Conservation (phyloP, 148 eudicot species). For the Agrostemma githago region DNA sequence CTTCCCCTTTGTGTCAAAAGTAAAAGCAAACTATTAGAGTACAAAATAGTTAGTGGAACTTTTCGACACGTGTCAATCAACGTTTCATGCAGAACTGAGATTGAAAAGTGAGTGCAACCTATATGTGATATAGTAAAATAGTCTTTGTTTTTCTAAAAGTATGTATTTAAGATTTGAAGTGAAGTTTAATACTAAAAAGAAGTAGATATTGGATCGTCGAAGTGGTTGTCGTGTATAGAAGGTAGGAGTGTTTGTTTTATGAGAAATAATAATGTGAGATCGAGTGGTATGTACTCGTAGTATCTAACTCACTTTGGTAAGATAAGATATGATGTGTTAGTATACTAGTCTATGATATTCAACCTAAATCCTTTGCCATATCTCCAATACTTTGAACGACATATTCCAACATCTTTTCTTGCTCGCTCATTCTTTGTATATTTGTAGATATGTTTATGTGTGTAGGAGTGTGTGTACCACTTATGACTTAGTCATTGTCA, state of each 20-base stretch:
- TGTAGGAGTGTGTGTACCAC: not conserved
- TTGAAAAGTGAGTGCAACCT: not conserved
- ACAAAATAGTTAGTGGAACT: not conserved
- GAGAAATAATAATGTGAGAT: not conserved
- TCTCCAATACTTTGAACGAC: not conserved
- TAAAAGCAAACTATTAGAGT: no score
- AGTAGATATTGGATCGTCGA: not conserved
- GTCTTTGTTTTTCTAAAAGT: not conserved
- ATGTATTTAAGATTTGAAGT: not conserved
- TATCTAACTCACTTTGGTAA: not conserved
- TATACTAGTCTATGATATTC: constrained; percentile 1
- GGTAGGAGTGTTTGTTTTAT: not conserved
- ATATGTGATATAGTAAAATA: not conserved
- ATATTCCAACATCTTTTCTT: not conserved
- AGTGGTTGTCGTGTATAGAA: not conserved
- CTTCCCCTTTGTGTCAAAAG: no score
- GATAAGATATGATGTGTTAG: constrained; percentile 9
- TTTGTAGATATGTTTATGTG: not conserved
- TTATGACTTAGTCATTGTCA: not conserved
- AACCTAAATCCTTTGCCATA: not conserved
- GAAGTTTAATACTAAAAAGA: not conserved
- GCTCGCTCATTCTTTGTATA: not conserved
- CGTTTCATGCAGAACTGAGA: not conserved
- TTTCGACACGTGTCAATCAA: not conserved
- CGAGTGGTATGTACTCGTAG: not conserved